Evolutionary conservation across 345 rosid species (phyloP), one percentile per base, ranked within the genome.

Genomic region (Gossypium bickii): DNA sequence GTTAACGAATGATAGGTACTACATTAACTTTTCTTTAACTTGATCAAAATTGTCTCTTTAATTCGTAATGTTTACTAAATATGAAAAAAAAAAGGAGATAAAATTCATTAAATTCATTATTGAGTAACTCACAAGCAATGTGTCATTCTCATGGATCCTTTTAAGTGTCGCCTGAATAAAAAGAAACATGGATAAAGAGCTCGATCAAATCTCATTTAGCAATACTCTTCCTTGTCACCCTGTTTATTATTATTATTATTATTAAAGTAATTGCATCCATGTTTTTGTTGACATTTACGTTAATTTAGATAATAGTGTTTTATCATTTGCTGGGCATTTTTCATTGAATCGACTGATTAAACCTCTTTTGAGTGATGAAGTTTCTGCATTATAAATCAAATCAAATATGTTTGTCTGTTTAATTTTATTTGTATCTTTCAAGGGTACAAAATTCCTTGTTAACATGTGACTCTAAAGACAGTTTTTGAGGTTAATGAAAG

Each of bases 211-310:
- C 41, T 34, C 41, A 34, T 34, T 34, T 34, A 34, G 84, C 72
- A 84, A 84, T 87, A 76, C 12, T 34, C 7, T 27, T 58, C 53
- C 18, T 55, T 0, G 16, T 25, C 51, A 44, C 41, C 47, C 38
- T 4, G 29, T 4, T 29, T 29, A 24, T 11, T 12, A 16, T 41
- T 44, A 27, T 44, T 20, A 57, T 24, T 25, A 2, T 29, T 4
- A 34, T 27, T 27, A 17, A 62, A 34, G 20, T 34, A 8, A 62
- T 62, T 62, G 47, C 47, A 62, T 16, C 49, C 12, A 8, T 45
- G 49, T 45, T 45, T 45, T 11, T 45, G 10, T 45, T 45, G 49
- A 10, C 25, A 41, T 64, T 41, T 43, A 41, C 10, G 25, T 22
- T 4, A 65, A 43, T 65, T 65, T 65, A n/a, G 27, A 10, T n/a